Evolutionary conservation across 257 asterid genomes (phyloP), one percentile per base, ranked within the genome.

Genomic region (Ligustrum vulgare): DNA sequence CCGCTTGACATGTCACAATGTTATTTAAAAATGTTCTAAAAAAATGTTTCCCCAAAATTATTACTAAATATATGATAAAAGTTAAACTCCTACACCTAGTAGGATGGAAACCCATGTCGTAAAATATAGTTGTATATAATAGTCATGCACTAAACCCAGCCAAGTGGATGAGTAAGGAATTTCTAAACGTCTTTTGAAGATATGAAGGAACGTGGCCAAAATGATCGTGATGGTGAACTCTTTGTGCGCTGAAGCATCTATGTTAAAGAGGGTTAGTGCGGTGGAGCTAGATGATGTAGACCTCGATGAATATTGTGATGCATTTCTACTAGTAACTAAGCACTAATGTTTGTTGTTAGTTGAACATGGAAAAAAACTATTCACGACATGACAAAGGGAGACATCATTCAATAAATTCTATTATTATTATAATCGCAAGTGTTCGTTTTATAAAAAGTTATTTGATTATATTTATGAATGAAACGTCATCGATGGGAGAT

Each of bases 331-430:
- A n/a, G n/a, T n/a, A n/a, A n/a, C n/a, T n/a, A n/a, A n/a, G n/a
- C n/a, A n/a, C 5, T 18, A 69, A 36, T 20, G 51, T 69, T 22
- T 36, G 54, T 35, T 37, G 9, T 69, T 18, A 60, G 64, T 72
- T 72, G 70, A 72, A 47, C 32, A 70, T 58, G 36, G 56, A 35
- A 37, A 72, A 75, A 75, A 56, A 9, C 49, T 69, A 47, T 15
- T 68, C 32, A 69, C 51, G 31, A 75, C 23, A 69, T 49, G 79
- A 79, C 86, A 82, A 72, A 33, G 28, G 73, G 67, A 73, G 70
- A 62, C 76, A 39, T 69, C 77, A 75, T 45, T 76, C 25, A 69
- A 37, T 70, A 54, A 60, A 66, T 71, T 68, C 77, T 63, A 67
- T 32, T 33, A 60, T 66, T 43, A 20, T 62, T 45, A 47, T 68